These are phyloP conservation scores for Sporisorium reilianum DNA, from an alignment of 1,284 basidiomycete genomes.

Conservation along the genomic window DNA sequence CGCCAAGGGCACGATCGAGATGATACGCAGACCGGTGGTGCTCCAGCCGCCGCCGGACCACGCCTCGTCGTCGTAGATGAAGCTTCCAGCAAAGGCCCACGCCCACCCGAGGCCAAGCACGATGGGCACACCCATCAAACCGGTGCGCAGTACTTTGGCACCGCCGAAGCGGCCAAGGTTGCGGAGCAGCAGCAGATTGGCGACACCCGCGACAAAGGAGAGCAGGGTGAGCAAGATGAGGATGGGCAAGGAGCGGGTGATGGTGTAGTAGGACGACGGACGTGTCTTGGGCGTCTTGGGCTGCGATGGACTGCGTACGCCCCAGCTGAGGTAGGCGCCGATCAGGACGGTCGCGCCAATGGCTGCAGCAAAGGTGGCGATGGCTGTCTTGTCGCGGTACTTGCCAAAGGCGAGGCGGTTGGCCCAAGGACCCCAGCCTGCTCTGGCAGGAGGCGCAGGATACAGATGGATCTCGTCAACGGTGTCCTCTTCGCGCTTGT, in stretches of 20 bases:
- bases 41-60: constrained; percentile 81
- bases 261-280: constrained; percentile 72
- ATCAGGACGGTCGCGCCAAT: constrained; percentile 46
- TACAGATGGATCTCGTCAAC: constrained; percentile 47
- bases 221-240: constrained; percentile 81
- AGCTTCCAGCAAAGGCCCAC: constrained; percentile 90
- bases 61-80: constrained; percentile 80
- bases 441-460: constrained; percentile 43
- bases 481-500: constrained; percentile 16
- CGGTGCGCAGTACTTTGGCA: constrained; percentile 48
- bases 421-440: constrained; percentile 53
- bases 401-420: constrained; percentile 55
- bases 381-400: constrained; percentile 60
- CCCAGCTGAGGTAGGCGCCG: constrained; percentile 45
- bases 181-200: constrained; percentile 71
- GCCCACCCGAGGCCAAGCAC: constrained; percentile 83
- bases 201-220: constrained; percentile 81
- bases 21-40: constrained; percentile 84
- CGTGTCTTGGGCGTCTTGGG: constrained; percentile 55
- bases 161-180: constrained; percentile 52
- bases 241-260: constrained; percentile 83
- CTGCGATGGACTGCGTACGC: constrained; percentile 31
- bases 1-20: constrained; percentile 80
- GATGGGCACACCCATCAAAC: constrained; percentile 74
- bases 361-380: constrained; percentile 47